Percentiles rank a stretch among this genome's conserved stretches.
phyloP scores from a whole-genome alignment of 2,329 filamentous ascomycete genomes.

The Aspergillus quadrilineatus region DNA sequence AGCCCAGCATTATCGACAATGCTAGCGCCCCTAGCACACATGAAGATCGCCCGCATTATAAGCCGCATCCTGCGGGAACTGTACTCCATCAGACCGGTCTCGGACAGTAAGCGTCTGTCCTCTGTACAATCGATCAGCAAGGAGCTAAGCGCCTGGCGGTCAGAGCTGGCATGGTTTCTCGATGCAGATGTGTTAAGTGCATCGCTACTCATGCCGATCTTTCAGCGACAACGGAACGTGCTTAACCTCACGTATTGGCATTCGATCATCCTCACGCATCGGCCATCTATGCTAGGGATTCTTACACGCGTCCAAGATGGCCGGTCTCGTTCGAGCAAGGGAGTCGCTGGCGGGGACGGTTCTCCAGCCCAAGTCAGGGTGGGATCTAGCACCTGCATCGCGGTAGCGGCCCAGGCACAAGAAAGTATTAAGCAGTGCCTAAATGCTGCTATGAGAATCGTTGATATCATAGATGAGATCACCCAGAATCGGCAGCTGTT shows the following conservation, averaged over 20 bases:
- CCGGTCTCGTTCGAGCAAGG: not conserved
- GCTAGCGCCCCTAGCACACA: not conserved
- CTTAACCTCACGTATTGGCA: constrained; percentile 48
- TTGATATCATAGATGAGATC: constrained; percentile 4
- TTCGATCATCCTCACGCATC: constrained; percentile 42
- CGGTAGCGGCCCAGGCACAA: not conserved
- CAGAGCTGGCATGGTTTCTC: constrained; percentile 38
- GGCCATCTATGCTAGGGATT: constrained; percentile 30
- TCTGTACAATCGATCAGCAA: constrained; percentile 31
- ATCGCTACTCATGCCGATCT: constrained; percentile 38
- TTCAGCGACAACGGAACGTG: constrained; percentile 45
- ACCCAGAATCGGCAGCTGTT: constrained; percentile 4
- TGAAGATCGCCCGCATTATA: constrained; percentile 3
- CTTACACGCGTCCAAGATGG: not conserved
- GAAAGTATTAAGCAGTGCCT: not conserved
- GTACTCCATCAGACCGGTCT: constrained; percentile 12
- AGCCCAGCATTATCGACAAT: not conserved
- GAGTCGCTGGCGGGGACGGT: not conserved
- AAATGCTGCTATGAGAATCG: not conserved
- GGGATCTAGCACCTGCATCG: too few relatives aligned
- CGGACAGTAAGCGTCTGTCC: constrained; percentile 4
- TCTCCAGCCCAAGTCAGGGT: too few relatives aligned
- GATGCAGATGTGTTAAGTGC: constrained; percentile 31
- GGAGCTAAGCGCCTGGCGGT: constrained; percentile 38
- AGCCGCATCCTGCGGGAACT: constrained; percentile 7